Percentiles rank a stretch among this genome's conserved stretches.
phyloP scores from a whole-genome alignment of 306 rosid genomes.

The Acacia crassicarpa region DNA sequence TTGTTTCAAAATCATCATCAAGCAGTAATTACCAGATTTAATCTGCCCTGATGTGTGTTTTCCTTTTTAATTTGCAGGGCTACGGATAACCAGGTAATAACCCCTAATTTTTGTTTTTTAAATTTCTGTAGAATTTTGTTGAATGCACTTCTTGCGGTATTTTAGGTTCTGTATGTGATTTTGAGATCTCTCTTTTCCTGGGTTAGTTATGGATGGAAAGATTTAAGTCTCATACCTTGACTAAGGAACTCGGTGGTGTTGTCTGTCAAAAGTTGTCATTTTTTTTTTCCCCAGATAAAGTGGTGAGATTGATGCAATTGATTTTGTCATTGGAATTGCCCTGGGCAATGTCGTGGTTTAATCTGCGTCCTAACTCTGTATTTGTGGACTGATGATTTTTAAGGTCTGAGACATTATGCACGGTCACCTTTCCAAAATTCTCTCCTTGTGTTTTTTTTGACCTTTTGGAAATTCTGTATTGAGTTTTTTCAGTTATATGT shows the following conservation, averaged over 20 bases:
- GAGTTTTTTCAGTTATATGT: conserved; percentile 67
- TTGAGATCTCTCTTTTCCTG: background rate
- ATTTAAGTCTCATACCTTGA: background rate
- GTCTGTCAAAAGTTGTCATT: background rate
- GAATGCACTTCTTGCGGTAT: background rate
- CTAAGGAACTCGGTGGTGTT: background rate
- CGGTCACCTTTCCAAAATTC: conserved; percentile 23
- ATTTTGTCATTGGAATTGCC: conserved; percentile 9
- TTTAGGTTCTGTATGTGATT: conserved; percentile 6
- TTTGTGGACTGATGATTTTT: conserved; percentile 5
- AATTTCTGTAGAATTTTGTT: conserved; percentile 4
- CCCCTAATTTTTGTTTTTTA: conserved; percentile 5
- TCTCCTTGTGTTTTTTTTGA: background rate
- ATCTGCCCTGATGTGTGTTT: conserved; percentile 34
- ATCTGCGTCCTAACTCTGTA: background rate
- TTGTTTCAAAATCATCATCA: background rate
- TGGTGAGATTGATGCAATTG: conserved; percentile 12
- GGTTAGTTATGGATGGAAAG: conserved; percentile 19
- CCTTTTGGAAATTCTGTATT: conserved; percentile 18
- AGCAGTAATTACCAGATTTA: conserved; percentile 11
- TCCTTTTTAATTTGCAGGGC: conserved; percentile 72
- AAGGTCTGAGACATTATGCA: conserved; percentile 22
- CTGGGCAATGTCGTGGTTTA: background rate
- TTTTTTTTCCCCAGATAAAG: conserved; percentile 7
- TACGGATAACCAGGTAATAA: conserved; percentile 85